These are phyloP conservation scores for Barnettozyma siamensis DNA, from an alignment of 805 yeast species.

Conservation along the genomic window DNA sequence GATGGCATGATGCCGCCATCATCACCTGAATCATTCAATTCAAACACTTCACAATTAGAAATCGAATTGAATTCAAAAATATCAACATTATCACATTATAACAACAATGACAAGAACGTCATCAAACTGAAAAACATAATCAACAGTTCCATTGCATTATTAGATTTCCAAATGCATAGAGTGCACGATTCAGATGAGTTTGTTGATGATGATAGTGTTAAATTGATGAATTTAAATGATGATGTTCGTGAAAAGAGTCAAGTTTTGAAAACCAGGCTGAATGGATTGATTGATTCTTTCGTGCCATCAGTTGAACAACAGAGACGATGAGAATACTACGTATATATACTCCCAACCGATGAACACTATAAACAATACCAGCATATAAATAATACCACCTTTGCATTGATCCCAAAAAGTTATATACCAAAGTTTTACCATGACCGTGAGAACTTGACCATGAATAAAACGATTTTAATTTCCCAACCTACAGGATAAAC, in stretches of 20 bases:
- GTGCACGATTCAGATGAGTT: no score
- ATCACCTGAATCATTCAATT: constrained; percentile 18
- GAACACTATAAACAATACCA: neutral
- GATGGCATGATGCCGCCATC: constrained; percentile 15
- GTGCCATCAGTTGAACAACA: neutral
- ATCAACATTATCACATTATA: constrained; percentile 9
- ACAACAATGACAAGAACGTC: constrained; percentile 11
- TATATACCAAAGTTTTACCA: no score
- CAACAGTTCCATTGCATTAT: constrained; percentile 11
- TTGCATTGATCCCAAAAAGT: no score
- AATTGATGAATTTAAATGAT: constrained; percentile 12
- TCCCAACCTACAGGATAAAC: no score
- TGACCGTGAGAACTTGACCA: no score
- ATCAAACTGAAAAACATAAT: constrained; percentile 19
- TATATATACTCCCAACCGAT: no score
- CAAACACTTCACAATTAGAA: constrained; percentile 16
- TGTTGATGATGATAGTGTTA: neutral
- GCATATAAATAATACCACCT: no score
- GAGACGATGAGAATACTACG: no score
- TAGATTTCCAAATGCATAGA: constrained; percentile 11
- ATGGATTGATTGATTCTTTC: constrained; percentile 15
- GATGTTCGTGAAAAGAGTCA: constrained; percentile 10
- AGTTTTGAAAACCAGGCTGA: constrained; percentile 9
- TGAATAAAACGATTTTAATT: no score
- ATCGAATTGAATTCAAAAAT: constrained; percentile 16